phyloP scores from a whole-genome alignment of 306 rosid species.

The Styphnolobium japonicum region DNA sequence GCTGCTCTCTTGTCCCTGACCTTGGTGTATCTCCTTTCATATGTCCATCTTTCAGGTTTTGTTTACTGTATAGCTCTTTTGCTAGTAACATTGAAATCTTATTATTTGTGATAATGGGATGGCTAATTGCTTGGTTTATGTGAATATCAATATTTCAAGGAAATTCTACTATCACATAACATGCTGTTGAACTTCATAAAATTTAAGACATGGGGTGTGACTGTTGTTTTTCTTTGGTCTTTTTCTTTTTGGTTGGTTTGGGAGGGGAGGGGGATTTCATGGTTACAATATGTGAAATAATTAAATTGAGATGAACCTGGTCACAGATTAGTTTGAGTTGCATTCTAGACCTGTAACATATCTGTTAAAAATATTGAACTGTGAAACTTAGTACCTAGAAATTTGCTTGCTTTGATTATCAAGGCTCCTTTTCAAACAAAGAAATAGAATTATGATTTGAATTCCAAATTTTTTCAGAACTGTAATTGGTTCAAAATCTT shows the following conservation, averaged over 20 bases:
- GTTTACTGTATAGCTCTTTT: slow-evolving; percentile 8
- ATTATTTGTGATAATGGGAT: neutral
- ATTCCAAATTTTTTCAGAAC: too few relatives aligned
- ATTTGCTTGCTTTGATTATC: too few relatives aligned
- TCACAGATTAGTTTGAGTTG: neutral
- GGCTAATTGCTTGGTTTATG: slow-evolving; percentile 17
- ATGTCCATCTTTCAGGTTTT: slow-evolving; percentile 90
- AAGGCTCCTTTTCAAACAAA: too few relatives aligned
- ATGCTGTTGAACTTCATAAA: neutral
- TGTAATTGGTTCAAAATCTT: too few relatives aligned
- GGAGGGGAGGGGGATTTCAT: neutral
- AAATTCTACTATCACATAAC: neutral
- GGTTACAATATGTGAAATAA: neutral
- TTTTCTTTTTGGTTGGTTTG: neutral
- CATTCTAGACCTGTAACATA: neutral
- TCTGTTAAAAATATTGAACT: neutral
- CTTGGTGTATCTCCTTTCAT: slow-evolving; percentile 86
- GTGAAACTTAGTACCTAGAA: neutral
- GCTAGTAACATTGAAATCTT: slow-evolving; percentile 6
- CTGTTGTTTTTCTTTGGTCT: neutral
- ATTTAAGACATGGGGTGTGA: neutral
- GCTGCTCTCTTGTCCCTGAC: slow-evolving; percentile 66
- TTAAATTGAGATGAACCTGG: neutral
- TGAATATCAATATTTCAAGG: neutral
- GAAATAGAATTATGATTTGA: too few relatives aligned